These are phyloP conservation scores for Phytophthora sp. DNA, from an alignment of 352 stramenopile genomes.

Conservation along the genomic window DNA sequence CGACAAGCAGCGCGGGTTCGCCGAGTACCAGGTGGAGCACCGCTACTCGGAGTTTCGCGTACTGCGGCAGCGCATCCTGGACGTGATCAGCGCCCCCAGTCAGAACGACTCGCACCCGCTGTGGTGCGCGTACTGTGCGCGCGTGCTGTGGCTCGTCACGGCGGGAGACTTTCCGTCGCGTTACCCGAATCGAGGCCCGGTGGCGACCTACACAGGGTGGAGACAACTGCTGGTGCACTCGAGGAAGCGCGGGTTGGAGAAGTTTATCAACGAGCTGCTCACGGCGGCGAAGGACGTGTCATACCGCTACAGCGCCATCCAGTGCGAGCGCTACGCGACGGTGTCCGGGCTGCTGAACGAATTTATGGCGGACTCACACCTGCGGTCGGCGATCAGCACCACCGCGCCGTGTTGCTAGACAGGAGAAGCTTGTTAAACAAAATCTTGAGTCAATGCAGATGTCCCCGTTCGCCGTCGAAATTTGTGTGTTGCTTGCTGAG, in stretches of 20 bases:
- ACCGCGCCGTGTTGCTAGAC: conserved; percentile 5
- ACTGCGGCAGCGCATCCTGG: conserved; percentile 42
- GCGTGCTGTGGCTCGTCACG: conserved; percentile 46
- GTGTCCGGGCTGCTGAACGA: conserved; percentile 53
- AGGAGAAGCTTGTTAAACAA: not conserved
- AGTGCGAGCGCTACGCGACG: conserved; percentile 53
- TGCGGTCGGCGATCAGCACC: not conserved
- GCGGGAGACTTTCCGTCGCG: conserved; percentile 55
- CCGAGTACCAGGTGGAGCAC: conserved; percentile 49
- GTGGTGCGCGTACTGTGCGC: conserved; percentile 58
- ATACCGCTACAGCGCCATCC: conserved; percentile 42
- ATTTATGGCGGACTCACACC: conserved; percentile 48
- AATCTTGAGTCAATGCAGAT: too few relatives aligned
- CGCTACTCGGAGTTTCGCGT: conserved; percentile 60
- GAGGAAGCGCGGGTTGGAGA: conserved; percentile 32
- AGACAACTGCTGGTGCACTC: conserved; percentile 26
- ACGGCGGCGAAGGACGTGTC: conserved; percentile 44
- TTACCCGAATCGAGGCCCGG: conserved; percentile 19
- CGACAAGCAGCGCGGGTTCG: not conserved
- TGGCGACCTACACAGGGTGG: conserved; percentile 31
- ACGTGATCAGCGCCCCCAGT: conserved; percentile 14
- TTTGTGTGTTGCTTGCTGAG: not conserved
- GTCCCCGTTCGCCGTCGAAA: too few relatives aligned
- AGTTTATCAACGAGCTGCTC: conserved; percentile 53
- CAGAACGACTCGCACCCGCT: conserved; percentile 39